Evolutionary conservation across 495 filamentous ascomycete genomes (phyloP).

Genomic region (Tetracladium marchalianum): DNA sequence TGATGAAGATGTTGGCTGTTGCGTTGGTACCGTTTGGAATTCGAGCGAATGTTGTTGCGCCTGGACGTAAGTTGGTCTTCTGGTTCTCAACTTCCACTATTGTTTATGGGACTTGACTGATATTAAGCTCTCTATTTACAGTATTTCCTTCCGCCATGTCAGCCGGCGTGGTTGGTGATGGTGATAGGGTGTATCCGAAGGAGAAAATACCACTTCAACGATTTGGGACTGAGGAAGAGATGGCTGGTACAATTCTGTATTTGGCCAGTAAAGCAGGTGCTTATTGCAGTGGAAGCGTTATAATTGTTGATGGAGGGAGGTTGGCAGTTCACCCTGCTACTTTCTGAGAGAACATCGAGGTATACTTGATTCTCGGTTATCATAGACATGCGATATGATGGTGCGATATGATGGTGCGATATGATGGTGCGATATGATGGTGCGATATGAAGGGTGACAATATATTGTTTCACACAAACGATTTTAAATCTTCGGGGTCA

Average conservation of each 20-base stretch:
- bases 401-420: too few species aligned
- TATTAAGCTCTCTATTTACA: constrained; percentile 11
- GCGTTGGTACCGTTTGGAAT: constrained; percentile 47
- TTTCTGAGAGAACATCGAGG: background rate
- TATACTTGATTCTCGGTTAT: too few species aligned
- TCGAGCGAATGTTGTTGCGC: constrained; percentile 53
- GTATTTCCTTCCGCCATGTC: constrained; percentile 60
- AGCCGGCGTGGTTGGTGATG: constrained; percentile 26
- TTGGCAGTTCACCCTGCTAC: constrained; percentile 24
- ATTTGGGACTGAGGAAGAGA: constrained; percentile 46
- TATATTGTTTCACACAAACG: too few species aligned
- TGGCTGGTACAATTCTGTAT: constrained; percentile 53
- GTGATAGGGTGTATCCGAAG: constrained; percentile 32
- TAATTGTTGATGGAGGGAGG: constrained; percentile 50
- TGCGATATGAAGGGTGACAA: too few species aligned
- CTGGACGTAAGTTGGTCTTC: constrained; percentile 43
- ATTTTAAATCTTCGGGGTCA: too few species aligned
- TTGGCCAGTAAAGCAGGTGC: constrained; percentile 50
- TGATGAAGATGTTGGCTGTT: constrained; percentile 52
- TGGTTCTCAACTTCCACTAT: background rate
- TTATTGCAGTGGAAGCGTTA: constrained; percentile 47
- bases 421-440: too few species aligned
- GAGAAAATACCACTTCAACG: constrained; percentile 40
- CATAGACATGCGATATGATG: too few species aligned
- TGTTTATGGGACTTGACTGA: background rate